These are phyloP conservation scores for Kwoniella mangroviensis DNA, from an alignment of 768 basidiomycete species.

Conservation along the genomic window DNA sequence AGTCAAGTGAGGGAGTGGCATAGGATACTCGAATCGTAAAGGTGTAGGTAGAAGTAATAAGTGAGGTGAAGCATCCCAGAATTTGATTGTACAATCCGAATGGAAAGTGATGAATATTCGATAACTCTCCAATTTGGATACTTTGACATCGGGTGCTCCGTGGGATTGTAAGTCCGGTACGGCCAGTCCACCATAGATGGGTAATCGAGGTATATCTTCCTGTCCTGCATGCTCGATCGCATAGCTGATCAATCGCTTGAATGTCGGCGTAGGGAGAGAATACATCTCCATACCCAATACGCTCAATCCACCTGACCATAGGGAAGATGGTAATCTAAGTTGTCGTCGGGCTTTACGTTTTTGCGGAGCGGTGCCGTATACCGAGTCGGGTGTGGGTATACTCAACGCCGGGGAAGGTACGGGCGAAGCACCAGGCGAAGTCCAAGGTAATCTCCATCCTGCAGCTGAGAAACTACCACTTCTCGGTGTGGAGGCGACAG, in stretches of 20 bases:
- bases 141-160: slow-evolving; percentile 55
- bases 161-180: slow-evolving; percentile 48
- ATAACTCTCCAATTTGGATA: slow-evolving; percentile 61
- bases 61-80: slow-evolving; percentile 76
- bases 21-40: slow-evolving; percentile 69
- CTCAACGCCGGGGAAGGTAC: slow-evolving; percentile 34
- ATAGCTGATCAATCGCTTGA: slow-evolving; percentile 51
- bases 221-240: slow-evolving; percentile 64
- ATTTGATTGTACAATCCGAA: slow-evolving; percentile 68
- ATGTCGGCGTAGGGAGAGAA: slow-evolving; percentile 60
- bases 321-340: slow-evolving; percentile 48
- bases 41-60: slow-evolving; percentile 65
- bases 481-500: slow-evolving; percentile 24
- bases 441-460: slow-evolving; percentile 55
- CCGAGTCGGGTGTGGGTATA: slow-evolving; percentile 43
- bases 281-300: slow-evolving; percentile 53
- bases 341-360: slow-evolving; percentile 27
- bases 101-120: slow-evolving; percentile 71
- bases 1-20: slow-evolving; percentile 66
- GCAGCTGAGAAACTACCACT: slow-evolving; percentile 20
- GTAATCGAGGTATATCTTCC: slow-evolving; percentile 60
- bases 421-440: slow-evolving; percentile 30
- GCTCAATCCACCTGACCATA: slow-evolving; percentile 53
- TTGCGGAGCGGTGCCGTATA: slow-evolving; percentile 17
- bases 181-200: slow-evolving; percentile 51